Conservation (phyloP, 163 green algal genomes). For the Volvox carteri region DNA sequence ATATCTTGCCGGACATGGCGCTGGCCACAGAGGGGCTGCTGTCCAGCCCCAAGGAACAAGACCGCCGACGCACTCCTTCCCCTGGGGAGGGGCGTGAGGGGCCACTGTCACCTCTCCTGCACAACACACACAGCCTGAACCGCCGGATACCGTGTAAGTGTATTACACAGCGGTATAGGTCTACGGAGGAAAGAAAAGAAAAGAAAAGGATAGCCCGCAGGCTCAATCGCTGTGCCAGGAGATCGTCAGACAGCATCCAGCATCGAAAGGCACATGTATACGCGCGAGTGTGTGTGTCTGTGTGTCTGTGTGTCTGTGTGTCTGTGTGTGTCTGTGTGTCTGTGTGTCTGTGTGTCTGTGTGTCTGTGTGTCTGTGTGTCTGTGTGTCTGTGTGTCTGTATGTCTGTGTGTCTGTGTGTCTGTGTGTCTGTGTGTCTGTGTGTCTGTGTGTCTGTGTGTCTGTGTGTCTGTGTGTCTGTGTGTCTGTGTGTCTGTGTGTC, state of each 20-base stretch:
- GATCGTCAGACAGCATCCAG: not conserved
- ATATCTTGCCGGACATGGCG: too few relatives aligned
- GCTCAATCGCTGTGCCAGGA: not conserved
- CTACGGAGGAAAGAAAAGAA: not conserved
- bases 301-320: not conserved
- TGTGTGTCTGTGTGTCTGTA: not conserved
- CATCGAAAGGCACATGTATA: too few relatives aligned
- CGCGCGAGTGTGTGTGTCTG: not conserved
- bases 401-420: constrained; percentile 8
- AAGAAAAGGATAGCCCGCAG: not conserved
- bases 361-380: not conserved
- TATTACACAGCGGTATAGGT: not conserved
- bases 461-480: not conserved
- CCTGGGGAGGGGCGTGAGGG: too few relatives aligned
- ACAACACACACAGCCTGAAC: not conserved
- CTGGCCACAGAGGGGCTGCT: too few relatives aligned
- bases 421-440: constrained; percentile 13
- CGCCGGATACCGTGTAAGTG: too few relatives aligned
- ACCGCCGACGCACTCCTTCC: too few relatives aligned
- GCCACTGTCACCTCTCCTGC: not conserved
- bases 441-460: not conserved
- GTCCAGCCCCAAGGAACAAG: too few relatives aligned
- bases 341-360: not conserved
- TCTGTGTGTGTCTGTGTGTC: not conserved
- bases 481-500: too few relatives aligned